phyloP scores from a whole-genome alignment of 129 eudicot genomes.

The carrot (Daucus carota) region DH1_v3.0 NC_030383.2:30717001-30717500 shows the following conservation, averaged over 20 bases:
- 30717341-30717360: slow-evolving; percentile 16
- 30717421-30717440: neutral
- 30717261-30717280: slow-evolving; percentile 12
- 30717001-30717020: slow-evolving; percentile 22
- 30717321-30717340: slow-evolving; percentile 29
- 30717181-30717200: slow-evolving; percentile 17
- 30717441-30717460: slow-evolving; percentile 2
- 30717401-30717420: slow-evolving; percentile 21
- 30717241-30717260: neutral
- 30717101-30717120: slow-evolving; percentile 18
- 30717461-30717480: neutral
- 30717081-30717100: slow-evolving; percentile 1
- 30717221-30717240: neutral
- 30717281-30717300: slow-evolving; percentile 17
- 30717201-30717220: neutral
- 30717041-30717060: slow-evolving; percentile 6
- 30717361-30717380: slow-evolving; percentile 23
- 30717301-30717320: slow-evolving; percentile 15
- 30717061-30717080: slow-evolving; percentile 20
- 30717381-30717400: slow-evolving; percentile 10
- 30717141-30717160: slow-evolving; percentile 10
- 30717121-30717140: slow-evolving; percentile 16
- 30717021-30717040: slow-evolving; percentile 17
- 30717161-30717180: slow-evolving; percentile 15
- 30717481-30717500: slow-evolving; percentile 13